Conservation (phyloP, 1,139 yeast genomes). For the Hyphopichia burtonii region DNA sequence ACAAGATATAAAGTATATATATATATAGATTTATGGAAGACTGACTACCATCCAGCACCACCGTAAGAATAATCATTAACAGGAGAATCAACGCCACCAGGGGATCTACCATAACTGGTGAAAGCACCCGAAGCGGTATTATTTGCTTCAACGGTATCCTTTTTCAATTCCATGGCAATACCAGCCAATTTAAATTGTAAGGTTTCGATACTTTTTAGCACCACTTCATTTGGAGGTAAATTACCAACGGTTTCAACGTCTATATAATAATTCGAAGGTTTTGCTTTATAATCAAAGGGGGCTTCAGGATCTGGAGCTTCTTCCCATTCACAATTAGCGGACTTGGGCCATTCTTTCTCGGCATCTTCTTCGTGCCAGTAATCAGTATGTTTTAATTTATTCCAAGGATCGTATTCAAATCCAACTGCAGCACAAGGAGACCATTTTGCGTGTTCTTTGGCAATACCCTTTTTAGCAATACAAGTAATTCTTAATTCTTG, state of each 20-base stretch:
- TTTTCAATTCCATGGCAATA: slow-evolving; percentile 76
- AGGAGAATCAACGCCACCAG: slow-evolving; percentile 37
- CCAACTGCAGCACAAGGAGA: slow-evolving; percentile 97
- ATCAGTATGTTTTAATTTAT: slow-evolving; percentile 91
- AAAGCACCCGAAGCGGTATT: slow-evolving; percentile 45
- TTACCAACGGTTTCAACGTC: slow-evolving; percentile 93
- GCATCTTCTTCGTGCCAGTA: slow-evolving; percentile 94
- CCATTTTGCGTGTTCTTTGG: slow-evolving; percentile 99
- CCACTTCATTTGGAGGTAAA: slow-evolving; percentile 85
- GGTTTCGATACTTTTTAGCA: slow-evolving; percentile 76
- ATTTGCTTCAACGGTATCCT: slow-evolving; percentile 52
- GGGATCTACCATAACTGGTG: slow-evolving; percentile 51
- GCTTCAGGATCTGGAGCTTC: slow-evolving; percentile 92
- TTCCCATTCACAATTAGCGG: slow-evolving; percentile 90
- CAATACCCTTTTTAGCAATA: slow-evolving; percentile 96
- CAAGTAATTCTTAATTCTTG: slow-evolving; percentile 89
- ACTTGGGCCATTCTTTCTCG: slow-evolving; percentile 89
- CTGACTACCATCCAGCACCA: slow-evolving; percentile 39
- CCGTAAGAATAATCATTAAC: slow-evolving; percentile 46
- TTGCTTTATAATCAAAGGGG: slow-evolving; percentile 79
- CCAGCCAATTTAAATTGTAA: slow-evolving; percentile 90
- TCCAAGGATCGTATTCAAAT: slow-evolving; percentile 99
- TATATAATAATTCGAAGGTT: slow-evolving; percentile 76
- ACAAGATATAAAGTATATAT: slow-evolving; percentile 3
- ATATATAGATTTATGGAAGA: slow-evolving; percentile 2